Evolutionary conservation across 495 filamentous ascomycete genomes (phyloP), one percentile per base, ranked within the genome.

Genomic region (Penicilliopsis zonata): DNA sequence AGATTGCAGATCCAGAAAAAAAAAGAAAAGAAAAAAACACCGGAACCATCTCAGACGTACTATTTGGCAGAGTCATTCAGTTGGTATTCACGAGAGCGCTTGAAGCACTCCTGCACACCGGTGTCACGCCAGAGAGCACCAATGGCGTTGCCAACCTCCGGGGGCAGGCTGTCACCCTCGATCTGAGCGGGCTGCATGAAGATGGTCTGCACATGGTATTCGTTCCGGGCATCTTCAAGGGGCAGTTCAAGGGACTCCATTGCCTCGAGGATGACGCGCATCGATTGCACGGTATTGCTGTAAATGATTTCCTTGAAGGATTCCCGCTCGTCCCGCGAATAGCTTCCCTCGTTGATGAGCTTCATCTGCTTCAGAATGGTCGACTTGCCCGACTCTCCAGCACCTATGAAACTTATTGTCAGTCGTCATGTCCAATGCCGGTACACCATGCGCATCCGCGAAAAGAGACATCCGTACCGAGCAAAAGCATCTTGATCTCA

Each of bases 301-400:
- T 94, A 94, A 63, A 95, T 94, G 59, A 94, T 93, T 60, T 93
- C 86, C 55, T 92, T 90, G 78, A 72, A 72, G 2, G 67, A 70
- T 50, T 72, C 68, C 30, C 66, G 59, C 43, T 72, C 68, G 42
- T 72, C 68, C 39, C 61, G 64, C 30, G 67, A 69, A 46, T 72
- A 72, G 24, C 68, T 65, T 18, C 67, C 67, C 51, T 72, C 68
- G 47, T 72, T 60, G 34, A 70, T 72, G 43, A 72, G 53, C 45
- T 72, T 95, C 90, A 98, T 98, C 76, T 98, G 90, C 67, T 98
- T 98, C 36, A 98, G 70, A 50, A 98, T 95, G 9, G 90, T 98
- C 31, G 92, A 96, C 68, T 98, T 98, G 60, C 90, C 90, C 47
- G 90, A 96, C 76, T 98, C 90, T 74, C 90, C 90, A 61, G 90